Base-by-base conservation (phyloP, 306 rosid species). In the Quercus suber region DNA sequence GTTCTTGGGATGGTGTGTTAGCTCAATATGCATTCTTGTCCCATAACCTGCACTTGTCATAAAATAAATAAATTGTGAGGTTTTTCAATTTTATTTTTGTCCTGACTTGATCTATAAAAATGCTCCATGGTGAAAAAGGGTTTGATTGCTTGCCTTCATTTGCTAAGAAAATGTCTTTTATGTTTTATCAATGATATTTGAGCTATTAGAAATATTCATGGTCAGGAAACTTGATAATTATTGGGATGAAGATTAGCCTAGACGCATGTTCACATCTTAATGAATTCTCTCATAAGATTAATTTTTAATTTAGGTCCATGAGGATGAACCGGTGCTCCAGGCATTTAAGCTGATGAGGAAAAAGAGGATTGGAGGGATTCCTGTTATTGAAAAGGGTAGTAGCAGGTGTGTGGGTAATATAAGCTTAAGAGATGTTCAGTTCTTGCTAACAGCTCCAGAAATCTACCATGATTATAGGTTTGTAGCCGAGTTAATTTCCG, bases 341-440 rank as follows among this genome's bases (percentile, higher is more conserved):
- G 99, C 99, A 20, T 96, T 96, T 79, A 96, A 93, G 89, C 55
- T 87, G 79, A 96, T 96, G 98, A 87, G 96, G 91, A 96, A 89
- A 84, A 88, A 86, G 86, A 90, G 88, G 90, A 63, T 93, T 55
- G 98, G 98, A 82, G 99, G 94, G 67, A 59, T 96, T 43, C 99
- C 99, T 18, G 89, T 93, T 56, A 80, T 96, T 11, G 85, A 88
- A 78, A 92, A 63, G 56, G 91, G 90, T 3, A 79, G 92, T 49
- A 85, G 27, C 84, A 91, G 5, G 80, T 86, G 94, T 57, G 89
- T 93, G 69, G 98, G 98, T 61, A 93, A 91, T 76, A 89, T 96
- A 53, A 89, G 93, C 85, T 82, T 93, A 80, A 84, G 94, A 89
- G 97, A 96, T 71, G 89, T 96, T 74, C 99, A 96, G 35, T 96